A percentile compares a stretch with the other conserved stretches of the same genome.
These are phyloP conservation scores for Vanrija sp. DNA, from an alignment of 1,284 basidiomycete species.

Conservation along the genomic window DNA sequence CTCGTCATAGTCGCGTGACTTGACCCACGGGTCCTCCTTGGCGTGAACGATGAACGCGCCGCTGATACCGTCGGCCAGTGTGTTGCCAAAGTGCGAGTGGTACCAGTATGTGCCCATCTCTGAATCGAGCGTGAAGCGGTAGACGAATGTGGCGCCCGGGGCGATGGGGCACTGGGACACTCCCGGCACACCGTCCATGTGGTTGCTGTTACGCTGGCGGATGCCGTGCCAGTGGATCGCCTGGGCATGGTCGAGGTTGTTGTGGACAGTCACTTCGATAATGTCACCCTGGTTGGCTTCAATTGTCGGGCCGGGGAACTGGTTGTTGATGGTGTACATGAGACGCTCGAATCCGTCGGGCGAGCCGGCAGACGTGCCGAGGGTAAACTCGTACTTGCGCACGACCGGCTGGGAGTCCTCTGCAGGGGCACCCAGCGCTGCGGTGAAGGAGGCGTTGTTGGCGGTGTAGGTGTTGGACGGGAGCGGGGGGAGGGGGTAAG, in stretches of 20 bases:
- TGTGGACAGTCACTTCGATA: constrained; percentile 26
- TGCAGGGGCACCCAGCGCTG: not conserved
- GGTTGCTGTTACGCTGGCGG: constrained; percentile 23
- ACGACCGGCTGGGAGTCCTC: not conserved
- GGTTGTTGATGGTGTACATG: constrained; percentile 9
- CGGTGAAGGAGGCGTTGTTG: not conserved
- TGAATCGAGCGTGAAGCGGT: constrained; percentile 35
- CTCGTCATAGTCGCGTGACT: constrained; percentile 26
- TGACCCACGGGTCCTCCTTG: constrained; percentile 21
- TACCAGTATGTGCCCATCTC: constrained; percentile 39
- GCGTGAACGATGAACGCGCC: constrained; percentile 33
- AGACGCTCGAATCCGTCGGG: constrained; percentile 7
- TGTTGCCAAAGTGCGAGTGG: constrained; percentile 33
- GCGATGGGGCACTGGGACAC: constrained; percentile 54
- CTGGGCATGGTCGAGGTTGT: constrained; percentile 22
- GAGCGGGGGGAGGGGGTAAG: not conserved
- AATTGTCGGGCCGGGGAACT: constrained; percentile 28
- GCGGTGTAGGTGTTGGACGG: not conserved
- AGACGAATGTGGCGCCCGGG: constrained; percentile 52
- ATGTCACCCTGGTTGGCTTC: constrained; percentile 35
- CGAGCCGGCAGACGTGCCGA: constrained; percentile 2
- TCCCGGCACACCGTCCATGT: constrained; percentile 36
- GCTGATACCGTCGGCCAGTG: constrained; percentile 30
- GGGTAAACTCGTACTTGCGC: constrained; percentile 5
- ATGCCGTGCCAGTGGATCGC: constrained; percentile 39